Percentiles rank a stretch among this genome's conserved stretches.
Evolutionary conservation across 768 basidiomycete genomes (phyloP).

Genomic region (Sutorius australiensis): DNA sequence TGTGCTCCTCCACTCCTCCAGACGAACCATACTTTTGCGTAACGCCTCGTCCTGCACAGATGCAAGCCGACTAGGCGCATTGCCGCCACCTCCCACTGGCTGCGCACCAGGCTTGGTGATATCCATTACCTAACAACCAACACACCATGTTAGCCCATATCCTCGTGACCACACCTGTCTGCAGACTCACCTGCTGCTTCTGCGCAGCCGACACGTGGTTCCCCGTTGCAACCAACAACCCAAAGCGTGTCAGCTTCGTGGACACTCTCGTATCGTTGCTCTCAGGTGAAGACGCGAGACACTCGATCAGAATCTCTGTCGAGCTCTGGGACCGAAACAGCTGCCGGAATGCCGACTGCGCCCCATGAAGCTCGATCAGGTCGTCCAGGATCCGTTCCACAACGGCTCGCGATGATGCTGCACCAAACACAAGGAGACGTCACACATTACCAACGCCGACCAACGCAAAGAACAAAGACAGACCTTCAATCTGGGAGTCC

Average conservation of each 20-base stretch:
- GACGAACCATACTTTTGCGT: slow-evolving; percentile 57
- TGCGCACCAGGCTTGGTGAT: slow-evolving; percentile 39
- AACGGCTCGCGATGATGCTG: slow-evolving; percentile 23
- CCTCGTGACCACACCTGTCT: too few relatives aligned
- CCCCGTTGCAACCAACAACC: slow-evolving; percentile 62
- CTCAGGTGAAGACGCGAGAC: slow-evolving; percentile 46
- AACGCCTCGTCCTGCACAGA: slow-evolving; percentile 37
- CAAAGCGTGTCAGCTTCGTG: slow-evolving; percentile 71
- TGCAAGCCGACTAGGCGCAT: slow-evolving; percentile 14
- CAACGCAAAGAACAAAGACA: background rate
- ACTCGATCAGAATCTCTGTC: slow-evolving; percentile 63
- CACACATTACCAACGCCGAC: background rate
- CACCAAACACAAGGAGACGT: background rate
- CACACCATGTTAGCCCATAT: background rate
- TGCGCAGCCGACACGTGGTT: slow-evolving; percentile 57
- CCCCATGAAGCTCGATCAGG: slow-evolving; percentile 63
- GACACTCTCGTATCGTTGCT: slow-evolving; percentile 33
- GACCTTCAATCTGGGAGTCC: slow-evolving; percentile 19
- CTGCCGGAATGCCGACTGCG: slow-evolving; percentile 62
- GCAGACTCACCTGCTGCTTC: slow-evolving; percentile 59
- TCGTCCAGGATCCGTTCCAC: slow-evolving; percentile 51
- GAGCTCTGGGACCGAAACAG: slow-evolving; percentile 70
- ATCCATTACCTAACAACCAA: slow-evolving; percentile 49
- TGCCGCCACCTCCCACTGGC: background rate
- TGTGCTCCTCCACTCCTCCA: slow-evolving; percentile 70